These are phyloP conservation scores for Symbiotaphrina buchneri DNA, from an alignment of 495 filamentous ascomycete genomes.

Conservation along the genomic window DNA sequence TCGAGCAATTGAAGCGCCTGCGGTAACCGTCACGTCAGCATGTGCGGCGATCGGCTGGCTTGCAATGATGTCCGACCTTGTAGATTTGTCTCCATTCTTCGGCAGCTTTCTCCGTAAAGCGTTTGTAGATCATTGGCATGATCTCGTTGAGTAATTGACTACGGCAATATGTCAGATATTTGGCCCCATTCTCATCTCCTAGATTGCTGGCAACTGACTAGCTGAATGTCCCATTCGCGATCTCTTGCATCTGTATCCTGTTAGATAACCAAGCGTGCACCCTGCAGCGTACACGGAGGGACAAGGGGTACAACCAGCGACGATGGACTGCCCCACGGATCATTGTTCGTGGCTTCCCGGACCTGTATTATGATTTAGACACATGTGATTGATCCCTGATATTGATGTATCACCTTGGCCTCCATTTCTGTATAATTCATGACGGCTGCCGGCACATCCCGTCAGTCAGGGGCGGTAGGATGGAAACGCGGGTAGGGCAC, in stretches of 20 bases:
- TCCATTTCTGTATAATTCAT: slow-evolving; percentile 99
- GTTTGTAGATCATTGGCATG: slow-evolving; percentile 99
- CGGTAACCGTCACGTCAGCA: not conserved
- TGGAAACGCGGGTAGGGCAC: slow-evolving; percentile 6
- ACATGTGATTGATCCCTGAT: not conserved
- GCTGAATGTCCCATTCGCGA: slow-evolving; percentile 92
- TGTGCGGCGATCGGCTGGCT: not conserved
- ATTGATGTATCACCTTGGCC: slow-evolving; percentile 80
- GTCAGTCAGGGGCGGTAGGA: slow-evolving; percentile 7
- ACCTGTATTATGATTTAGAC: slow-evolving; percentile 24
- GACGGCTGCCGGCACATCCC: slow-evolving; percentile 40
- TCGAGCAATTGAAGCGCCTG: slow-evolving; percentile 84
- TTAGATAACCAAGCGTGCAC: slow-evolving; percentile 2
- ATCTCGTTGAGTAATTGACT: slow-evolving; percentile 97
- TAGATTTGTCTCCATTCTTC: slow-evolving; percentile 99
- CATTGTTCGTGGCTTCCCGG: slow-evolving; percentile 93
- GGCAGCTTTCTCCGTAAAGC: slow-evolving; percentile 93
- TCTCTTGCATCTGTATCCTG: slow-evolving; percentile 98
- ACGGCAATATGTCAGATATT: slow-evolving; percentile 2
- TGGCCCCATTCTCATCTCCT: not conserved
- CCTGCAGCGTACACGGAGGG: slow-evolving; percentile 1
- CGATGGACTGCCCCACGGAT: slow-evolving; percentile 88
- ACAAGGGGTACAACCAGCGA: slow-evolving; percentile 26
- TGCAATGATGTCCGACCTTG: slow-evolving; percentile 47
- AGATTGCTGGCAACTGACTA: slow-evolving; percentile 59